These are phyloP conservation scores for Musa acuminata DNA, from an alignment of 176 grass and related monocot genomes.

Conservation along the genomic window DNA sequence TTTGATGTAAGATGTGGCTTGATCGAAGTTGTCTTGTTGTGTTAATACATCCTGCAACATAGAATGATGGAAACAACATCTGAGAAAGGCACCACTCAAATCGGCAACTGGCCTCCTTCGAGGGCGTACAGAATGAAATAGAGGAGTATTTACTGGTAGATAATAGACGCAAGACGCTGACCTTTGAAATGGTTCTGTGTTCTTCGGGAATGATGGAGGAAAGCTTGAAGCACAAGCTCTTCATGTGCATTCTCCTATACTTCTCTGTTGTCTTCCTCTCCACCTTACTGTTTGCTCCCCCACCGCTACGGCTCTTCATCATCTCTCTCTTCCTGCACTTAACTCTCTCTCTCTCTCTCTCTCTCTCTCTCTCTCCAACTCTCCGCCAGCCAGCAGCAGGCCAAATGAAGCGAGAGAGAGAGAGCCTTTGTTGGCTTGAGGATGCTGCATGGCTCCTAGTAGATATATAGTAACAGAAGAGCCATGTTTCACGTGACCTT, in stretches of 20 bases:
- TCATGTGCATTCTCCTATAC: neutral
- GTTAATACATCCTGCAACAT: conserved; percentile 39
- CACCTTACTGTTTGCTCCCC: neutral
- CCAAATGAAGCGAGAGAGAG: too few relatives aligned
- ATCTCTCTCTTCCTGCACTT: too few relatives aligned
- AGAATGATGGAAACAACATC: neutral
- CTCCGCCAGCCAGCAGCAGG: too few relatives aligned
- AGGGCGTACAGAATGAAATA: neutral
- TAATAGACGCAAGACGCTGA: neutral
- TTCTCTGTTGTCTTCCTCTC: neutral
- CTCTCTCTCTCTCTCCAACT: too few relatives aligned
- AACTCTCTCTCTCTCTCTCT: too few relatives aligned
- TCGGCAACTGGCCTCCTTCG: neutral
- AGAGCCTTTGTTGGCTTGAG: too few relatives aligned
- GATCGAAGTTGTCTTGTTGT: conserved; percentile 53
- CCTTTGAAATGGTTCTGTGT: neutral
- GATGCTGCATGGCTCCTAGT: too few relatives aligned
- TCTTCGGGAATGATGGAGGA: conserved; percentile 1
- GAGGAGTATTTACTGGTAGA: neutral
- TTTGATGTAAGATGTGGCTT: conserved; percentile 63
- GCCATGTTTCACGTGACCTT: too few relatives aligned
- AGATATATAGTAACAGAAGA: too few relatives aligned
- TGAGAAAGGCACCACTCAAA: neutral
- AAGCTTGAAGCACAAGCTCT: conserved; percentile 5
- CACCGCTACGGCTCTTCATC: neutral